Evolutionary conservation across 2,329 filamentous ascomycete genomes (phyloP), one percentile per base, ranked within the genome.

Genomic region (Microascus cirrosus): DNA sequence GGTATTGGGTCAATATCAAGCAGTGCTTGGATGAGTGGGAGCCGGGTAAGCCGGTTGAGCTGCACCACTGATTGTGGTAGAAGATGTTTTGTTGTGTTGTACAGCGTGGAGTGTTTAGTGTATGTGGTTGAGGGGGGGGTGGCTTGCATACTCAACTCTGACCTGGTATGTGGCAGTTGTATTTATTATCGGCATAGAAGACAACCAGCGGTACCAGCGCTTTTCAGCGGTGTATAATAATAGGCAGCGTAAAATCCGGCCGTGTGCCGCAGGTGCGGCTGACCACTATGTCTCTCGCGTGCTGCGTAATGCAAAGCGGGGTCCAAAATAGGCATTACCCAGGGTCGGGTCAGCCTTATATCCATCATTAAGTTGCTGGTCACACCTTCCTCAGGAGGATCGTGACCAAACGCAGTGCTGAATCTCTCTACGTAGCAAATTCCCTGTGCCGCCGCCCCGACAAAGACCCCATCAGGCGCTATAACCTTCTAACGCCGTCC

Each of bases 1-100:
- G 90, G 69, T 97, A 96, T 75, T 96, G 93, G 93, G 80, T 87
- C 58, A 96, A 92, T 71, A 86, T 97, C 61, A 80, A 84, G 61
- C 87, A 95, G 70, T 88, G 85, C 53, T 74, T 96, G 66, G 77
- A 87, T 68, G 82, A 85, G 61, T 96, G 93, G 92, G 90, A 96
- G 77, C 83, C 78, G 65, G 92, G 90, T 5, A 86, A 83, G 74
- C 74, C 73, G 7, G 68, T 79, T 57, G 76, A 82, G 52, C 63
- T 84, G 63, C 70, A 80, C 66, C 82, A 85, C 57, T 74, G 61
- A 52, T 34, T 3, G 54, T 3, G 51, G 22, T 32, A 28, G 48
- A 12, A 22, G 48, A 15, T 4, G 53, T 36, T 20, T 20, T 6
- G 32, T 15, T 54, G 51, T n/a, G 28, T 12, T 32, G n/a, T 39